Percentiles rank a stretch among this genome's conserved stretches.
Conservation (phyloP, 2,329 filamentous ascomycete species). For the Pestalotiopsis sp. region DNA sequence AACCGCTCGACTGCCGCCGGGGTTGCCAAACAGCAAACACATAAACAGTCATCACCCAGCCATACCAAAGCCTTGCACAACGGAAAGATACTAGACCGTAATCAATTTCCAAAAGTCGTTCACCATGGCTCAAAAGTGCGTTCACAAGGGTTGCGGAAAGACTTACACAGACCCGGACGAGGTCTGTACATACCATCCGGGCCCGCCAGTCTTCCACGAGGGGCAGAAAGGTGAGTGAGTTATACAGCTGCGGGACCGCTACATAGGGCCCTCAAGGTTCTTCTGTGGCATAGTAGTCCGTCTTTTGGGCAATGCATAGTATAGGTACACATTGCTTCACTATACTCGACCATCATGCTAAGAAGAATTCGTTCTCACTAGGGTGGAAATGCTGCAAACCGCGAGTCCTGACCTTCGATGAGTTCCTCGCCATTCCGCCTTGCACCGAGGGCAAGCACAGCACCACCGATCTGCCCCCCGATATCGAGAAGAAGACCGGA, state of each 20-base stretch:
- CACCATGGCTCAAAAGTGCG: conserved; percentile 80
- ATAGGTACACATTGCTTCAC: neutral
- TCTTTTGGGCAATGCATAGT: neutral
- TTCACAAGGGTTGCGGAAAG: conserved; percentile 96
- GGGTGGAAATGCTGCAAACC: conserved; percentile 99
- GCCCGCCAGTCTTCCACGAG: conserved; percentile 94
- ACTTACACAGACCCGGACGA: conserved; percentile 80
- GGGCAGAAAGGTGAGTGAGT: conserved; percentile 84
- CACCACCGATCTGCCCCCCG: conserved; percentile 73
- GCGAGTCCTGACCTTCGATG: conserved; percentile 94
- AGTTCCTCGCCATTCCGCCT: conserved; percentile 90
- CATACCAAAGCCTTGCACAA: neutral
- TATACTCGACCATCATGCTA: neutral
- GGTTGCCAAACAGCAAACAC: neutral
- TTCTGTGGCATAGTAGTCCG: neutral
- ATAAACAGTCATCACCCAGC: neutral
- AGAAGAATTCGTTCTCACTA: conserved; percentile 38
- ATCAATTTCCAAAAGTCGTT: conserved; percentile 12
- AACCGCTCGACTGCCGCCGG: neutral
- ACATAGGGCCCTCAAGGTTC: conserved; percentile 15
- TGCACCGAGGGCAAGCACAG: conserved; percentile 94
- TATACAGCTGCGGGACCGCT: neutral
- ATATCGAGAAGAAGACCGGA: conserved; percentile 61
- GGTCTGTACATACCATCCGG: conserved; percentile 88
- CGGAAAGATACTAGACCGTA: neutral